phyloP scores from a whole-genome alignment of 495 filamentous ascomycete species.

The Rostrohypoxylon terebratum region DNA sequence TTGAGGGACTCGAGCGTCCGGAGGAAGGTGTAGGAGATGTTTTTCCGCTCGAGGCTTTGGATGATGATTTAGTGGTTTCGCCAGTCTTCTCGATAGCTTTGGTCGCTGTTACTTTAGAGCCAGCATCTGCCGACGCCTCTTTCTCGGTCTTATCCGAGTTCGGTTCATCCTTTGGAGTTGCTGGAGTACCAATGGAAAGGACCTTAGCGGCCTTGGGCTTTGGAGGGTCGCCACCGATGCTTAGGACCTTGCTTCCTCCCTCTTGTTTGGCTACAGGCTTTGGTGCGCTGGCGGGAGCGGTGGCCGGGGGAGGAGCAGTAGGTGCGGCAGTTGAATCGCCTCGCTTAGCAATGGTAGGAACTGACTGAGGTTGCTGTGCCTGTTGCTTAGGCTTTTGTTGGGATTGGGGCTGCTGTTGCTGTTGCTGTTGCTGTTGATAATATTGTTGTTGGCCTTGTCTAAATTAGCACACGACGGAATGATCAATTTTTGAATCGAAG shows the following conservation, averaged over 20 bases:
- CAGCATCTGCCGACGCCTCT: slow-evolving; percentile 64
- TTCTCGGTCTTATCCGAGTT: slow-evolving; percentile 69
- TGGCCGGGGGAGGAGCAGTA: slow-evolving; percentile 59
- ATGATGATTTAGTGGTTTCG: slow-evolving; percentile 71
- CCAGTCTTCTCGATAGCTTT: slow-evolving; percentile 89
- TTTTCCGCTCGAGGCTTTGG: slow-evolving; percentile 75
- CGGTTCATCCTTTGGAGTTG: slow-evolving; percentile 67
- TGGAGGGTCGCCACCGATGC: slow-evolving; percentile 62
- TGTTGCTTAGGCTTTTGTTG: slow-evolving; percentile 67
- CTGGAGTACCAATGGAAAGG: slow-evolving; percentile 69
- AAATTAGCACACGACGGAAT: slow-evolving; percentile 36
- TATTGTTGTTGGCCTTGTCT: slow-evolving; percentile 54
- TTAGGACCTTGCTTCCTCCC: slow-evolving; percentile 64
- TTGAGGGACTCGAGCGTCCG: slow-evolving; percentile 77
- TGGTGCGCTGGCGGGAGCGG: slow-evolving; percentile 50
- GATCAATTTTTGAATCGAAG: not conserved
- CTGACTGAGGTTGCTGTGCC: slow-evolving; percentile 57
- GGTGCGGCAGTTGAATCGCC: slow-evolving; percentile 50
- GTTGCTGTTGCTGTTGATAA: slow-evolving; percentile 63
- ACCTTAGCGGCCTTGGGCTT: slow-evolving; percentile 75
- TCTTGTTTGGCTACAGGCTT: slow-evolving; percentile 62
- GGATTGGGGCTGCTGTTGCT: slow-evolving; percentile 65
- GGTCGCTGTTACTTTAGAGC: slow-evolving; percentile 66
- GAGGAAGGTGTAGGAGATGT: slow-evolving; percentile 82
- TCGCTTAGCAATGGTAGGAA: slow-evolving; percentile 59